A percentile compares a stretch with the other conserved stretches of the same genome.
Conservation (phyloP, 192 early-diverging fungal species). For the Pilaira anomala region DNA sequence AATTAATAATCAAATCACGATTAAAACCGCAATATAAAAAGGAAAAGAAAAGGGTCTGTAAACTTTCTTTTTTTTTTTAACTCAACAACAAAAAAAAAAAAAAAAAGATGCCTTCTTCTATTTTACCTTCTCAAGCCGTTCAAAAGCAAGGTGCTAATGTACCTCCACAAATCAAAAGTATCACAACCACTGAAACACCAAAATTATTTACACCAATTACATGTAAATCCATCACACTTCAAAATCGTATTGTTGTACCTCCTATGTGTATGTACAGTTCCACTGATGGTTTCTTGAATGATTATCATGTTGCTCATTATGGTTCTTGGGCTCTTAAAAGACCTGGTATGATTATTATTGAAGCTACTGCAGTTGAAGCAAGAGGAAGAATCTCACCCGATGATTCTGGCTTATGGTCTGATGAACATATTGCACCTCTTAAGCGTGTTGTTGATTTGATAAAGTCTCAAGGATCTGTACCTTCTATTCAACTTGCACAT, state of each 20-base stretch:
- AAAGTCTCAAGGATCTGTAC: slow-evolving; percentile 56
- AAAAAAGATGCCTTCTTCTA: too few relatives aligned
- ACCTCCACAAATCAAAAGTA: neutral
- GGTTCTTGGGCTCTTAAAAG: slow-evolving; percentile 75
- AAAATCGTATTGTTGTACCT: slow-evolving; percentile 79
- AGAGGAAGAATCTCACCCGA: slow-evolving; percentile 72
- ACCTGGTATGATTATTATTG: slow-evolving; percentile 75
- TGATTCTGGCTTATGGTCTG: slow-evolving; percentile 80
- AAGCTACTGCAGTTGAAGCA: slow-evolving; percentile 70
- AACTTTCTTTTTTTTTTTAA: too few relatives aligned
- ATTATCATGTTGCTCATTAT: slow-evolving; percentile 61
- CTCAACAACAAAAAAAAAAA: too few relatives aligned
- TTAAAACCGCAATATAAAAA: too few relatives aligned
- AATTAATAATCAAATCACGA: too few relatives aligned
- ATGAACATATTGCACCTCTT: slow-evolving; percentile 67
- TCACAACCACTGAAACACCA: neutral
- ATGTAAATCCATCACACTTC: slow-evolving; percentile 62
- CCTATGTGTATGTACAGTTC: slow-evolving; percentile 85
- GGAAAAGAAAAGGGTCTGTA: too few relatives aligned
- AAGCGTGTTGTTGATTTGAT: slow-evolving; percentile 58
- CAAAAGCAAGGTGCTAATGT: neutral
- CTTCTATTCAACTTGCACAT: slow-evolving; percentile 81
- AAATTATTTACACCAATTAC: slow-evolving; percentile 68
- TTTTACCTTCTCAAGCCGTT: too few relatives aligned
- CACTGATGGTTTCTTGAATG: slow-evolving; percentile 63